Evolutionary conservation across 1,139 yeast genomes (phyloP).

Genomic region (Wickerhamomyces sp.): DNA sequence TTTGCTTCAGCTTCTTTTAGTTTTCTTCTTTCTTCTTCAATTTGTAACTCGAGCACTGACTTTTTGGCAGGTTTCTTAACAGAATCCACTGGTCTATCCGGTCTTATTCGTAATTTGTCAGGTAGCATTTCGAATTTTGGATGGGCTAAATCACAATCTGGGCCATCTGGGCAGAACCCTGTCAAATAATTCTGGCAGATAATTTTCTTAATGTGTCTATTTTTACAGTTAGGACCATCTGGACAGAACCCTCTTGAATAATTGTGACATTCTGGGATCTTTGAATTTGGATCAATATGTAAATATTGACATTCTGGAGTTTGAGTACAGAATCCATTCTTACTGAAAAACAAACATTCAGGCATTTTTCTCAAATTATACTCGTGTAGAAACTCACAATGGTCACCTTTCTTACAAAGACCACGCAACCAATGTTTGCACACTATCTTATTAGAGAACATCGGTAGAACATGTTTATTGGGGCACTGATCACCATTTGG

Average conservation of each 20-base stretch:
- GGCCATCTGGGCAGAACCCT: slow-evolving; percentile 88
- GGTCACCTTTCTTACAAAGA: slow-evolving; percentile 92
- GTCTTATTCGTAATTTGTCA: slow-evolving; percentile 46
- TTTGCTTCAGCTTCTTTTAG: slow-evolving; percentile 14
- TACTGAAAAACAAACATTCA: slow-evolving; percentile 83
- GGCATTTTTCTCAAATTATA: slow-evolving; percentile 95
- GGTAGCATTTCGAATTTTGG: slow-evolving; percentile 51
- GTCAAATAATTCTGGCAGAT: slow-evolving; percentile 81
- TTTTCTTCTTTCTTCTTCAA: slow-evolving; percentile 21
- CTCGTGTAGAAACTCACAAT: slow-evolving; percentile 94
- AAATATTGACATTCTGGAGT: slow-evolving; percentile 91
- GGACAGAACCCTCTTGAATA: slow-evolving; percentile 90
- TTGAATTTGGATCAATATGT: slow-evolving; percentile 86
- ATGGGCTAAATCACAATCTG: slow-evolving; percentile 54
- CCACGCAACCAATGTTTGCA: slow-evolving; percentile 99
- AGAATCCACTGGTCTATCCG: slow-evolving; percentile 33
- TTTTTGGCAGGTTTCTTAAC: slow-evolving; percentile 13
- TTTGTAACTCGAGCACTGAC: slow-evolving; percentile 21
- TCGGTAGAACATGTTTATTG: slow-evolving; percentile 80
- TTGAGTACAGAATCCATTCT: slow-evolving; percentile 91
- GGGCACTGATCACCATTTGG: slow-evolving; percentile 85
- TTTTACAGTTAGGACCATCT: slow-evolving; percentile 82
- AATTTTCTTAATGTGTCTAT: slow-evolving; percentile 73
- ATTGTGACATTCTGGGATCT: slow-evolving; percentile 81
- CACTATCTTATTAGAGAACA: slow-evolving; percentile 80